phyloP scores from a whole-genome alignment of 164 flowering plant species.

The Macadamia tetraphylla region DNA sequence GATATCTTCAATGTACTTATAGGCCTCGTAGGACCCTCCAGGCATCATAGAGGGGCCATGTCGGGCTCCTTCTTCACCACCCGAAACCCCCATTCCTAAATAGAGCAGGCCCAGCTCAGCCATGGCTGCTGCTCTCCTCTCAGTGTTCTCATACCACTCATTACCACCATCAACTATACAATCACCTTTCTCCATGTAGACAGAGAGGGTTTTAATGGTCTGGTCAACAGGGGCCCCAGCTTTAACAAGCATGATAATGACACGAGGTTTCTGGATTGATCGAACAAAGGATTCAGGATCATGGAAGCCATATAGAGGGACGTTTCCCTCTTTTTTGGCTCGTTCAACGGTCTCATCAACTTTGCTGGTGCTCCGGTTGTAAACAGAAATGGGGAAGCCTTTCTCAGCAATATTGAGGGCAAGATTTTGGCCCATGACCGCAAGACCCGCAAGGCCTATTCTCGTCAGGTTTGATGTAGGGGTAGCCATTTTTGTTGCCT shows the following conservation, averaged over 20 bases:
- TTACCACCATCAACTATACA: constrained; percentile 73
- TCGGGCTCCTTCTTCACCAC: constrained; percentile 79
- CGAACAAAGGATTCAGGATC: constrained; percentile 55
- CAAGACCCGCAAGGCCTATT: constrained; percentile 70
- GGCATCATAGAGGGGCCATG: constrained; percentile 77
- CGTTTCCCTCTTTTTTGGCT: constrained; percentile 65
- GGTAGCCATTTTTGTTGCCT: constrained; percentile 30
- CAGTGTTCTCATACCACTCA: constrained; percentile 74
- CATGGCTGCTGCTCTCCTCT: constrained; percentile 55
- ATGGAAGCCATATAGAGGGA: constrained; percentile 58
- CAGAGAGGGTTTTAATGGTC: constrained; percentile 56
- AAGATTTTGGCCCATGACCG: constrained; percentile 81
- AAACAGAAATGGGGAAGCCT: constrained; percentile 75
- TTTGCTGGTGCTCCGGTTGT: constrained; percentile 68
- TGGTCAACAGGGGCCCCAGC: constrained; percentile 69
- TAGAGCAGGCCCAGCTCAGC: constrained; percentile 54
- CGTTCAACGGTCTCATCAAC: constrained; percentile 71
- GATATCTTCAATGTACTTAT: constrained; percentile 62
- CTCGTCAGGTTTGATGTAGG: constrained; percentile 26
- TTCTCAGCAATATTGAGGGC: constrained; percentile 84
- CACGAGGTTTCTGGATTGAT: constrained; percentile 60
- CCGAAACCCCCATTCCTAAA: constrained; percentile 76
- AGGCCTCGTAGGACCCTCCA: constrained; percentile 69
- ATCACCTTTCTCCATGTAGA: constrained; percentile 61
- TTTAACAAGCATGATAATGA: constrained; percentile 64